phyloP scores from a whole-genome alignment of 805 yeast species.

The Yamadazyma takamatsuzukensis region DNA sequence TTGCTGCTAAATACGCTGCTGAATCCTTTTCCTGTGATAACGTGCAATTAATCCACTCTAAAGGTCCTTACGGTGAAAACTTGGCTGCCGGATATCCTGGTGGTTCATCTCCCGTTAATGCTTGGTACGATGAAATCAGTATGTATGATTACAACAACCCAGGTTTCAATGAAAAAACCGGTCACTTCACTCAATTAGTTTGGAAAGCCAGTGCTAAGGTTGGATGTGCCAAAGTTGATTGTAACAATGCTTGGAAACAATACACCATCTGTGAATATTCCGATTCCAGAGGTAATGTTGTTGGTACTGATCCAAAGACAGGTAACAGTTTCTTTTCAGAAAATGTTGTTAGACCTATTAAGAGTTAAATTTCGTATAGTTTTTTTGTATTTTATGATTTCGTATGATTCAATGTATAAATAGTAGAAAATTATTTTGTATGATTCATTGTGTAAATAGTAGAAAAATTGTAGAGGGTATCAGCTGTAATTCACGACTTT shows the following conservation, averaged over 20 bases:
- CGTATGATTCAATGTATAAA: too few species aligned
- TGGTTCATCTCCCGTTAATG: slow-evolving; percentile 56
- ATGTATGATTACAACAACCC: slow-evolving; percentile 52
- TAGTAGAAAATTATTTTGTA: neutral
- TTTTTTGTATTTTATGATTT: neutral
- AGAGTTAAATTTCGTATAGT: neutral
- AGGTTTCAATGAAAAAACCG: slow-evolving; percentile 52
- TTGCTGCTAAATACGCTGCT: slow-evolving; percentile 47
- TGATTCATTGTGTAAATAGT: neutral
- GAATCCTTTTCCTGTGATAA: slow-evolving; percentile 50
- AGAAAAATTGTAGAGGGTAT: slow-evolving; percentile 2
- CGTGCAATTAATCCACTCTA: slow-evolving; percentile 60
- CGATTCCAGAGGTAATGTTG: slow-evolving; percentile 50
- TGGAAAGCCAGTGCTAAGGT: slow-evolving; percentile 61
- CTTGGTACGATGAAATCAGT: slow-evolving; percentile 70
- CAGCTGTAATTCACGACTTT: slow-evolving; percentile 4
- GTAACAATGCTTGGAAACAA: slow-evolving; percentile 49
- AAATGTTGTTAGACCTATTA: slow-evolving; percentile 40
- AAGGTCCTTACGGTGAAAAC: slow-evolving; percentile 72
- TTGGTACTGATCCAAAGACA: slow-evolving; percentile 28
- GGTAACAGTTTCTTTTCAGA: slow-evolving; percentile 34
- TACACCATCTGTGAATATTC: slow-evolving; percentile 70
- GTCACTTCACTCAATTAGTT: slow-evolving; percentile 76
- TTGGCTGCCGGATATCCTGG: slow-evolving; percentile 66
- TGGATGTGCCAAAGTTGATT: slow-evolving; percentile 61